These are phyloP conservation scores for Lophiotrema nucula DNA, from an alignment of 495 filamentous ascomycete genomes.

Conservation along the genomic window DNA sequence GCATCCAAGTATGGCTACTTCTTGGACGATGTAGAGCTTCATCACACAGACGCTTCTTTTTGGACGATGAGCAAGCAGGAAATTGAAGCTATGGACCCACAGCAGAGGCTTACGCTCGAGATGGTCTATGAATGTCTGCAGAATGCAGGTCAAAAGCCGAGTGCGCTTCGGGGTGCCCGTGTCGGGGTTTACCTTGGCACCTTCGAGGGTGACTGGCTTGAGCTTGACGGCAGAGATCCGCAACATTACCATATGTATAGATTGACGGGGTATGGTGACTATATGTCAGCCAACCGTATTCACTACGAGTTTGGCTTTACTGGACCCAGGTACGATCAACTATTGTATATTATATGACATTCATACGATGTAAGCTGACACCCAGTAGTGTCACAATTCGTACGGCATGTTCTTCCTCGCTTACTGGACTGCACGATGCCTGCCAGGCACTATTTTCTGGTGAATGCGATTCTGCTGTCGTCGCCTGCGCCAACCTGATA, in stretches of 20 bases:
- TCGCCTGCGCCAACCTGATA: conserved; percentile 13
- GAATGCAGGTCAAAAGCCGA: conserved; percentile 6
- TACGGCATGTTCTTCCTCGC: conserved; percentile 12
- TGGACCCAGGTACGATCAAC: conserved; percentile 7
- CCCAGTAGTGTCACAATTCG: conserved; percentile 3
- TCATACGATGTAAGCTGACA: neutral
- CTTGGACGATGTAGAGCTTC: neutral
- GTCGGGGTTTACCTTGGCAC: neutral
- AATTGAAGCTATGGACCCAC: conserved; percentile 1
- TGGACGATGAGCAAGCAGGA: neutral
- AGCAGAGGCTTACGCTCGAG: conserved; percentile 5
- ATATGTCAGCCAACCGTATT: conserved; percentile 1
- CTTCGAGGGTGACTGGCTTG: neutral
- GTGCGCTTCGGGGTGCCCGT: neutral
- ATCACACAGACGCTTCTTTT: neutral
- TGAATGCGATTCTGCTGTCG: conserved; percentile 7
- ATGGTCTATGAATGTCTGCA: conserved; percentile 7
- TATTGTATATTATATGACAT: neutral
- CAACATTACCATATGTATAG: neutral
- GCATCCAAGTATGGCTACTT: neutral
- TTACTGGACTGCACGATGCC: conserved; percentile 1
- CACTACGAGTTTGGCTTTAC: conserved; percentile 5
- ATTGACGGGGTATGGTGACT: neutral
- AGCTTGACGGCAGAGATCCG: conserved; percentile 5
- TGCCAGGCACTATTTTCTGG: neutral